phyloP scores from a whole-genome alignment of 164 flowering plant species.

The Paratinospora sagittata region DNA sequence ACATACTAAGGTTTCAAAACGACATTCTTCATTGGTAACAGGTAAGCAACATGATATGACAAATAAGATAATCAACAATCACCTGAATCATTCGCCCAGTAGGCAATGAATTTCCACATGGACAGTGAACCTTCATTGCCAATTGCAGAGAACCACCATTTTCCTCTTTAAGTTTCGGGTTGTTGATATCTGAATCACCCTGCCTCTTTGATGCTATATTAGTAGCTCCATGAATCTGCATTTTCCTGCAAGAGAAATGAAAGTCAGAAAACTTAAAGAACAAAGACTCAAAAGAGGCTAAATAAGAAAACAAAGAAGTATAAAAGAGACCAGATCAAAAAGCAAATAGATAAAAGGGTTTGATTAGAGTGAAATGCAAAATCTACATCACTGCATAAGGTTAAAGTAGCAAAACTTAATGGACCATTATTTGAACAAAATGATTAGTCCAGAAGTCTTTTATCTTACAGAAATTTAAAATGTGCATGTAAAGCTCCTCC shows the following conservation, averaged over 20 bases:
- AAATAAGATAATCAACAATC: background rate
- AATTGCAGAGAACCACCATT: slow-evolving; percentile 39
- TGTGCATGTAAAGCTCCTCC: background rate
- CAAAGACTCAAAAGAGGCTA: background rate
- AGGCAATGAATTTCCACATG: slow-evolving; percentile 65
- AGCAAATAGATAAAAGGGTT: background rate
- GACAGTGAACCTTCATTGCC: slow-evolving; percentile 69
- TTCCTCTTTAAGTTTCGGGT: slow-evolving; percentile 56
- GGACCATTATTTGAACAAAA: background rate
- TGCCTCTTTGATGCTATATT: slow-evolving; percentile 76
- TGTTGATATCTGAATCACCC: slow-evolving; percentile 41
- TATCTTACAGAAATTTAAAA: too few species aligned
- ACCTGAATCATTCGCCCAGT: slow-evolving; percentile 83
- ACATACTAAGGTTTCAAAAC: background rate
- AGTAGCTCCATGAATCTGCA: slow-evolving; percentile 76
- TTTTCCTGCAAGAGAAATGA: slow-evolving; percentile 47
- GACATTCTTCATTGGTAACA: background rate
- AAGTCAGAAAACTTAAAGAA: background rate
- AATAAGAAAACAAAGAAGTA: background rate
- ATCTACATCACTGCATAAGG: background rate
- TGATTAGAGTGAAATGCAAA: background rate
- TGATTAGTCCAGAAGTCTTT: background rate
- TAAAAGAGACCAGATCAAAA: too few species aligned
- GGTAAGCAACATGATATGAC: too few species aligned
- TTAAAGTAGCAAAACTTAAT: background rate